A percentile compares a stretch with the other conserved stretches of the same genome.
phyloP scores from a whole-genome alignment of 345 rosid species.

The Citrus australasica region DNA sequence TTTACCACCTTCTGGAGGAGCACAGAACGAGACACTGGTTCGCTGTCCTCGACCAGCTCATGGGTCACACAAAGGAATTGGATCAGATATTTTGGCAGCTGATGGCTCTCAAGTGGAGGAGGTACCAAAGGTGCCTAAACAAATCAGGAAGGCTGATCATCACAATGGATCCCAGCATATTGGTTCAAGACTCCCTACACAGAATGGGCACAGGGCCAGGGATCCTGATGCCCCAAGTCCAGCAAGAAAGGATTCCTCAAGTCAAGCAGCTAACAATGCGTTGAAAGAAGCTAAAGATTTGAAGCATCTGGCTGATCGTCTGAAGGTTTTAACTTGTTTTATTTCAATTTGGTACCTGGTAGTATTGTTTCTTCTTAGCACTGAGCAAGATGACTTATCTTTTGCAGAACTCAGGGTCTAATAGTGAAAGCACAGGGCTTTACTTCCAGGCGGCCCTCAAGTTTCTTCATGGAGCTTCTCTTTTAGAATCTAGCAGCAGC shows the following conservation, averaged over 20 bases:
- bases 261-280: conserved; percentile 64
- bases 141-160: conserved; percentile 38
- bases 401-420: conserved; percentile 59
- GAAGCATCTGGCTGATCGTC: conserved; percentile 93
- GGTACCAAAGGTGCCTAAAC: conserved; percentile 34
- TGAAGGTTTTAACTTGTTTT: conserved; percentile 50
- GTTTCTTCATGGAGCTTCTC: conserved; percentile 85
- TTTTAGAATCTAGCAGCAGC: conserved; percentile 62
- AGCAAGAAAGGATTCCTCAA: conserved; percentile 60
- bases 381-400: conserved; percentile 13
- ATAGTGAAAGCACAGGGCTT: conserved; percentile 59
- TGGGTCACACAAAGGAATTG: conserved; percentile 36
- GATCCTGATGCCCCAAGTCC: conserved; percentile 64
- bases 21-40: conserved; percentile 37
- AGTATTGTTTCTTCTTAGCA: not conserved
- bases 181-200: conserved; percentile 39
- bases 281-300: conserved; percentile 91
- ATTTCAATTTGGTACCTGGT: conserved; percentile 14
- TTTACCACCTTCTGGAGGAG: conserved; percentile 42
- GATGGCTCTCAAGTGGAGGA: conserved; percentile 34
- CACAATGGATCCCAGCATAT: conserved; percentile 44
- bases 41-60: conserved; percentile 20
- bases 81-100: conserved; percentile 17
- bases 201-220: conserved; percentile 50
- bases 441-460: conserved; percentile 96